Conservation (phyloP, 768 basidiomycete species). For the Termitomyces sp. region DNA sequence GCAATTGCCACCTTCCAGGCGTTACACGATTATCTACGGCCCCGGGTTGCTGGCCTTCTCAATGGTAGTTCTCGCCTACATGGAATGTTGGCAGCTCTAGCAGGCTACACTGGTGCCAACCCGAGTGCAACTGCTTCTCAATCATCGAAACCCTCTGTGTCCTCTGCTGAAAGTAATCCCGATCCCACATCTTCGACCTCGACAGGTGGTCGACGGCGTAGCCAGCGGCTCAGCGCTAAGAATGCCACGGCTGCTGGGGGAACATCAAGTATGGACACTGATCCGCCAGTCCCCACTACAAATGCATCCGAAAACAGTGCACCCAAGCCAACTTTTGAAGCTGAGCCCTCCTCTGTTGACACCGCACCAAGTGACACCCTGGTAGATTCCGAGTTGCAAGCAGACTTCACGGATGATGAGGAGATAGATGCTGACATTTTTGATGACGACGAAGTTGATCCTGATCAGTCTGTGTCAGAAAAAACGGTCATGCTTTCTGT, state of each 20-base stretch:
- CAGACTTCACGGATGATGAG: constrained; percentile 84
- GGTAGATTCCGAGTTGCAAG: constrained; percentile 61
- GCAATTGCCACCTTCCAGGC: constrained; percentile 98
- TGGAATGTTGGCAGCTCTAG: constrained; percentile 88
- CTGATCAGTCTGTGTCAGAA: constrained; percentile 65
- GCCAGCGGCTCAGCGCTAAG: constrained; percentile 79
- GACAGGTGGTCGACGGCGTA: constrained; percentile 64
- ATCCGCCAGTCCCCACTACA: constrained; percentile 13
- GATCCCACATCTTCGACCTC: constrained; percentile 27
- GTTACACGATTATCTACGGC: constrained; percentile 92
- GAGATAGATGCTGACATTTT: constrained; percentile 87
- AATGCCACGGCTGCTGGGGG: constrained; percentile 26
- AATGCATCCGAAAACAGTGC: constrained; percentile 3
- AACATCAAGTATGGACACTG: constrained; percentile 10
- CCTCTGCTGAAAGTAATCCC: constrained; percentile 23
- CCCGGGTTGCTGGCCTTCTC: constrained; percentile 75
- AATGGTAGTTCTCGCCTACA: constrained; percentile 66
- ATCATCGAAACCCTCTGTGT: constrained; percentile 25
- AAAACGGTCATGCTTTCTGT: constrained; percentile 86
- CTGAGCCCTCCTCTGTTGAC: constrained; percentile 31
- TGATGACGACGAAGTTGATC: constrained; percentile 76
- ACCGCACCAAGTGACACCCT: constrained; percentile 52
- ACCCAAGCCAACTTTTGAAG: constrained; percentile 11
- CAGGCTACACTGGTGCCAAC: constrained; percentile 59
- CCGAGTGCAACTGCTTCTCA: constrained; percentile 30